Base-by-base conservation (phyloP, 2,329 filamentous ascomycete genomes). In the Diatrype stigma region DNA sequence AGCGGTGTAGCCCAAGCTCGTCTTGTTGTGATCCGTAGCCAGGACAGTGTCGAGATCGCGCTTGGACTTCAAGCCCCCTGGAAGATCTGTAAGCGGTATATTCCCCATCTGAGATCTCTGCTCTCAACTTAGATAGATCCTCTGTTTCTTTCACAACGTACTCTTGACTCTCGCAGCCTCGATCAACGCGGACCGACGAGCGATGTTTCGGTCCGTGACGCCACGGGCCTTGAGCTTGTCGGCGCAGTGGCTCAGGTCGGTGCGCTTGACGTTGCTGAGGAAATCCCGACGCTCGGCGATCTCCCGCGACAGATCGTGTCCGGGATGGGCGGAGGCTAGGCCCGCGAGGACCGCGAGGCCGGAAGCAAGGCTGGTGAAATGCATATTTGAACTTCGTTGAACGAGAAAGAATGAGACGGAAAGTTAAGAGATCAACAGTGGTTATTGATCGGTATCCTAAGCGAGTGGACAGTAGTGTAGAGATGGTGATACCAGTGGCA, bases 211-310 rank as follows among this genome's bases (percentile, higher is more conserved):
- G 40, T 63, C 62, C 48, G 73, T 69, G n/a, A 75, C 56, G 14
- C 77, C 77, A 6, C 76, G 73, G 19, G 73, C 70, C 56, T 70
- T 71, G 42, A 81, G 69, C 59, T 73, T 71, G 0, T 67, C 58
- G 12, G 74, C 63, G 55, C 78, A 81, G 57, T 79, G 74, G 48
- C 60, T 63, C 7, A 81, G 67, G 17, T 73, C 72, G 16, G 70
- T 65, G 35, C 72, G 60, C 56, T 73, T 70, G 17, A 67, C 60
- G 11, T 64, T 66, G 53, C 63, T 61, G 48, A 77, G 63, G 56
- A 75, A 80, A 0, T 71, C 65, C 26, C 73, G 74, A 34, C 77
- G 76, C 63, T 79, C 74, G 11, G 70, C 69, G 30, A 75, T 71
- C 62, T 81, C 79, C 10, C 76, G 66, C 42, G 65, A 65, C 37